These are phyloP conservation scores for Eudorina sp. DNA, from an alignment of 139 green algal species.

Conservation along the genomic window DNA sequence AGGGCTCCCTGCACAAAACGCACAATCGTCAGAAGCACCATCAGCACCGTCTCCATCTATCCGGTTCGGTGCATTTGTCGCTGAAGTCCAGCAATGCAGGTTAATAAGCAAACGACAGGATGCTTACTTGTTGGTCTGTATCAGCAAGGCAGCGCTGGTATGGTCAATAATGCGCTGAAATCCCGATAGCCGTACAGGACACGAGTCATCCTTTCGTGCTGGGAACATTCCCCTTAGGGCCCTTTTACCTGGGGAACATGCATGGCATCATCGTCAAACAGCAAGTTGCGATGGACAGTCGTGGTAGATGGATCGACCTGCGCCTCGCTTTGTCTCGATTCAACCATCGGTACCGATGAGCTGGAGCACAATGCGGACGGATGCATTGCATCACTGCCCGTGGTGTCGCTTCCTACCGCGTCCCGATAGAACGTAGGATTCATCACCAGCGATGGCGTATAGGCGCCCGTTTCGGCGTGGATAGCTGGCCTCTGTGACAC, in stretches of 20 bases:
- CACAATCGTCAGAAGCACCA: too few species aligned
- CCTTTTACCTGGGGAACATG: not conserved
- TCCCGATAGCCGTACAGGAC: too few species aligned
- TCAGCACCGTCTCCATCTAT: too few species aligned
- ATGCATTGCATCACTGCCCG: not conserved
- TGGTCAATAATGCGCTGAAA: too few species aligned
- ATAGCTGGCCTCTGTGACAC: not conserved
- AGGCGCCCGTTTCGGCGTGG: not conserved
- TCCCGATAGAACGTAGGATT: slow-evolving; percentile 31
- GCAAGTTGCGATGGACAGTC: slow-evolving; percentile 42
- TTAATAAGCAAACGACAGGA: too few species aligned
- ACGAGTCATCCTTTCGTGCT: too few species aligned
- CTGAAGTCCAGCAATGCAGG: too few species aligned
- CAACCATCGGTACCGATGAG: not conserved
- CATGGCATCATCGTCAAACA: slow-evolving; percentile 34
- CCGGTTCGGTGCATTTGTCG: too few species aligned
- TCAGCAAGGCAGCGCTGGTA: too few species aligned
- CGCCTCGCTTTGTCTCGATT: not conserved
- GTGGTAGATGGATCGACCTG: not conserved
- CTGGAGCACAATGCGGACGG: not conserved
- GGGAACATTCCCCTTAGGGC: too few species aligned
- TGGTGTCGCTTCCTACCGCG: not conserved
- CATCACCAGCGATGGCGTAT: slow-evolving; percentile 17
- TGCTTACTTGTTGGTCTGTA: too few species aligned
- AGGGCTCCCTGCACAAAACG: too few species aligned